phyloP scores from a whole-genome alignment of 2,329 filamentous ascomycete genomes.

The Exophiala sp. region DNA sequence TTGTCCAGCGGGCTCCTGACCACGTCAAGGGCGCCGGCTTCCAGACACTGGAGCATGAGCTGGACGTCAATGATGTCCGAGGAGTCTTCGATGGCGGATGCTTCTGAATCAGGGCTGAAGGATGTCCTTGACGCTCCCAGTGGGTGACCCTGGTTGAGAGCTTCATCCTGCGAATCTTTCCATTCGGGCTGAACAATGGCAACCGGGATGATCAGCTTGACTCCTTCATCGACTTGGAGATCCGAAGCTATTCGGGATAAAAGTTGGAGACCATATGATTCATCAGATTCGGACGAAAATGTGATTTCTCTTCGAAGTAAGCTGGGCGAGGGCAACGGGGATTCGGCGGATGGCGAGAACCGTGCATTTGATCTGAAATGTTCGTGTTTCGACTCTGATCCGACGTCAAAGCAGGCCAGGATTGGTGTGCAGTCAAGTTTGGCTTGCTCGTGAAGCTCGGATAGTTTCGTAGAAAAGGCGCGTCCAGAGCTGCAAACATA shows the following conservation, averaged over 20 bases:
- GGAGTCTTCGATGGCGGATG: slow-evolving; percentile 26
- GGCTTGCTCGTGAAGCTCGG: slow-evolving; percentile 42
- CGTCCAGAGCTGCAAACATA: slow-evolving; percentile 50
- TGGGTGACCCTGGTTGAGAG: slow-evolving; percentile 6
- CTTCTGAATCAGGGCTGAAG: slow-evolving; percentile 19
- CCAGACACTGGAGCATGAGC: slow-evolving; percentile 65
- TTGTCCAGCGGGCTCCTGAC: slow-evolving; percentile 70
- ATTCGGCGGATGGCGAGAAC: slow-evolving; percentile 32
- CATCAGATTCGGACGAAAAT: slow-evolving; percentile 40
- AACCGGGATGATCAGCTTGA: slow-evolving; percentile 46
- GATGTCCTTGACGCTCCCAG: slow-evolving; percentile 18
- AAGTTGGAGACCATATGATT: slow-evolving; percentile 46
- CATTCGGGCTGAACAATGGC: slow-evolving; percentile 39
- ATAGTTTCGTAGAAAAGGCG: slow-evolving; percentile 49
- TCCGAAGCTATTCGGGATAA: slow-evolving; percentile 46
- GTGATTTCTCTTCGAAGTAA: slow-evolving; percentile 35
- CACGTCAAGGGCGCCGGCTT: slow-evolving; percentile 81
- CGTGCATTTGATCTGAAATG: slow-evolving; percentile 32
- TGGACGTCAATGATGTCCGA: slow-evolving; percentile 44
- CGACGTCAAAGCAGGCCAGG: slow-evolving; percentile 51
- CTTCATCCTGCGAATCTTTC: slow-evolving; percentile 25
- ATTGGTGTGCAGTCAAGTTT: slow-evolving; percentile 46
- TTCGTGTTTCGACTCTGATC: slow-evolving; percentile 37
- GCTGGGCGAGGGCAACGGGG: slow-evolving; percentile 31
- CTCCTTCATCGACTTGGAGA: slow-evolving; percentile 46